Percentiles rank a stretch among this genome's conserved stretches.
Evolutionary conservation across 2,329 filamentous ascomycete species (phyloP).

Genomic region (Pseudopyricularia cyperi): DNA sequence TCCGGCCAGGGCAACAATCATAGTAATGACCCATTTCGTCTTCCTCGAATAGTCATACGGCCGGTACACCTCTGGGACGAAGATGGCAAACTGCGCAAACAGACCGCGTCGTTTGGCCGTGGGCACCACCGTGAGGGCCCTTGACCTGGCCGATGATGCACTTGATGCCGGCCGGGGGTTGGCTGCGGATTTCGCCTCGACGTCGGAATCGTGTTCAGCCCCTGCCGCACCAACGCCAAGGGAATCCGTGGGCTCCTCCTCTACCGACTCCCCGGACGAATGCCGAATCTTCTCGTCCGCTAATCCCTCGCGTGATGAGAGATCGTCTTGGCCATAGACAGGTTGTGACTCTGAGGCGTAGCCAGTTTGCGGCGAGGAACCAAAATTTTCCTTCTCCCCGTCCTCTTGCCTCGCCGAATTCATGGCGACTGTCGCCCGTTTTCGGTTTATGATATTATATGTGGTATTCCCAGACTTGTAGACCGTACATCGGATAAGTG

Average conservation of each 20-base stretch:
- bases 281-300: neutral
- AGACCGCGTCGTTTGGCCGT: slow-evolving; percentile 51
- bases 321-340: neutral
- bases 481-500: too few relatives aligned
- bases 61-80: slow-evolving; percentile 63
- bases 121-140: slow-evolving; percentile 25
- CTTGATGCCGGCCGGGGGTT: slow-evolving; percentile 12
- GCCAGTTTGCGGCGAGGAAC: neutral
- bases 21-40: slow-evolving; percentile 78
- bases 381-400: neutral
- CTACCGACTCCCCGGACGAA: neutral
- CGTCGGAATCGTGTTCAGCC: neutral
- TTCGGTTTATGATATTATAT: too few relatives aligned
- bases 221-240: neutral
- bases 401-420: neutral
- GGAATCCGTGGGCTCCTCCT: neutral
- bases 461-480: too few relatives aligned
- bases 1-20: slow-evolving; percentile 63
- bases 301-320: neutral
- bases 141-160: slow-evolving; percentile 25
- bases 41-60: slow-evolving; percentile 59
- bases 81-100: slow-evolving; percentile 52
- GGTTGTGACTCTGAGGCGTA: neutral
- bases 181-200: neutral
- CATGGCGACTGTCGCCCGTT: too few relatives aligned